These are phyloP conservation scores for Andrographis paniculata DNA, from an alignment of 305 asterid species.

Conservation along the genomic window DNA sequence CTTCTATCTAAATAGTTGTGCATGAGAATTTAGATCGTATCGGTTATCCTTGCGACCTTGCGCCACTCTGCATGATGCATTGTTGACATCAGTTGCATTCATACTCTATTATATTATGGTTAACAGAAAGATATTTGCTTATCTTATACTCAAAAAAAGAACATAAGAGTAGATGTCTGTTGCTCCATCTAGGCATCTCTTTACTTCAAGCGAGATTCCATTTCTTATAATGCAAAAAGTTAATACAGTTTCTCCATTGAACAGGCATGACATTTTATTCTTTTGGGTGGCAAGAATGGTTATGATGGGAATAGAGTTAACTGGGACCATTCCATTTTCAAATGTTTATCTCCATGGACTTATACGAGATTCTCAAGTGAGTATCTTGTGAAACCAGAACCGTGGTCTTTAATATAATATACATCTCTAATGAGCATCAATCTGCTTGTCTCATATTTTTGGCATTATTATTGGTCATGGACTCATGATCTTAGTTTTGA, in stretches of 20 bases:
- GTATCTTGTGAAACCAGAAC: constrained; percentile 19
- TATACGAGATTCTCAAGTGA: constrained; percentile 94
- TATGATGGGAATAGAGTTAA: constrained; percentile 97
- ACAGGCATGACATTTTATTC: constrained; percentile 96
- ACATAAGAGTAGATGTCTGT: not conserved
- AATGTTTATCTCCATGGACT: constrained; percentile 90
- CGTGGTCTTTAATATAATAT: not conserved
- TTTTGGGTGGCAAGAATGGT: constrained; percentile 99
- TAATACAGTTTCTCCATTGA: constrained; percentile 23
- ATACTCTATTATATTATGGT: not conserved
- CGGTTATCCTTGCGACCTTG: too few species aligned
- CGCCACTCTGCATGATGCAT: too few species aligned
- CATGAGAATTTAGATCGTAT: too few species aligned
- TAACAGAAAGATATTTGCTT: constrained; percentile 2
- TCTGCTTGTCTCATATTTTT: too few species aligned
- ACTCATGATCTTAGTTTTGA: not conserved
- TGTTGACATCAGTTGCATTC: too few species aligned
- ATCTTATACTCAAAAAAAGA: constrained; percentile 6
- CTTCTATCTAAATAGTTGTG: too few species aligned
- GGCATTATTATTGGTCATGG: too few species aligned
- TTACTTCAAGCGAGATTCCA: constrained; percentile 6
- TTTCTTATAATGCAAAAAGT: constrained; percentile 9
- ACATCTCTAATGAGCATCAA: not conserved
- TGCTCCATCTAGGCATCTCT: constrained; percentile 4
- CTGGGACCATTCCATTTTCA: constrained; percentile 84